Base-by-base conservation (phyloP, 768 basidiomycete genomes). In the Nevesoporus exiguus region DNA sequence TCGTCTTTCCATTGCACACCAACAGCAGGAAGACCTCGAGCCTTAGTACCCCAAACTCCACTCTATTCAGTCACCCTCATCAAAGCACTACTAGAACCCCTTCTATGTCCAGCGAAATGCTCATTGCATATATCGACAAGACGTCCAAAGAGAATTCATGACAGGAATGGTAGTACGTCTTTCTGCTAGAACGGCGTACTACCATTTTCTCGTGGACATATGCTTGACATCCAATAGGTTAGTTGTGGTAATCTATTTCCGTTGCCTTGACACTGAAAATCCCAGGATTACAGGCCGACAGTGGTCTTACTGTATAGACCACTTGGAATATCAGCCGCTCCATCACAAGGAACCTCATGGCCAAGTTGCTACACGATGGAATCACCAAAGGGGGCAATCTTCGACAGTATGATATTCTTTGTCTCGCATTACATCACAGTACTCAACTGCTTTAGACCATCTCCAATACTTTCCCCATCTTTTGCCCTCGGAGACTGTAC, bases 11-110 rank as follows among this genome's bases (percentile, higher is more conserved):
- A n/a, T n/a, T n/a, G n/a, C 43, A 59, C 57, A 60, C 30, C 24
- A 34, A 3, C 27, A 48, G 45, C 61, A 86, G 81, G 83, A 92
- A 56, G 90, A 92, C 60, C 77, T 92, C 51, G 87, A 85, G 63
- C 81, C 84, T 52, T 98, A 96, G 94, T 97, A 97, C 72, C 93
- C 96, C 22, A 95, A 98, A 72, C 86, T 98, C 19, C 92, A 95
- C 19, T 81, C 83, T 62, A 84, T 99, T 72, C 82, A 83, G 95
- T 99, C 71, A 93, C 93, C 7, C 83, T 98, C 55, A 93, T 98
- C 58, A 96, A 99, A 72, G 97, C 96, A 15, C 85, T 98, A n/a
- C n/a, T n/a, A n/a, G n/a, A n/a, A 3, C 96, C 97, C 3, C 94
- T 88, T 56, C 97, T 98, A 29, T 77, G 98, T 56, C 93, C 97